Conservation (phyloP, 805 yeast species). For the Nakazawaea ishiwadae region DNA sequence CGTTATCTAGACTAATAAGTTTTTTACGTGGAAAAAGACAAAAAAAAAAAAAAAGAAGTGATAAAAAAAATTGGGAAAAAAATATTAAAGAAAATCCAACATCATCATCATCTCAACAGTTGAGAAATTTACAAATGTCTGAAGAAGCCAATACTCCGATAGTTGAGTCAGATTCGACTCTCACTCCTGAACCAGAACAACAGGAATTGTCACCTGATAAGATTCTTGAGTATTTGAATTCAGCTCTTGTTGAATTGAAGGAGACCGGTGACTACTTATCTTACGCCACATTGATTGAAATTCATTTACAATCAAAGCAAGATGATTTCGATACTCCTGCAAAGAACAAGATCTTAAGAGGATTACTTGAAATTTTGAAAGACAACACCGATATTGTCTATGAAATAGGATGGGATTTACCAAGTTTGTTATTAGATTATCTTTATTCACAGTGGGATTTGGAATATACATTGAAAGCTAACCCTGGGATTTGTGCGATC, state of each 20-base stretch:
- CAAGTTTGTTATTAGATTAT: conserved; percentile 56
- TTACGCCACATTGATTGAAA: conserved; percentile 68
- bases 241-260: conserved; percentile 12
- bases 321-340: conserved; percentile 42
- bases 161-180: conserved; percentile 9
- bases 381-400: conserved; percentile 45
- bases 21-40: background rate
- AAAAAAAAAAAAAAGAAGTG: conserved; percentile 1
- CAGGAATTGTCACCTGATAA: conserved; percentile 2
- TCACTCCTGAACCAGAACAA: conserved; percentile 4
- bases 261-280: conserved; percentile 60
- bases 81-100: background rate
- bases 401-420: conserved; percentile 92
- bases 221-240: conserved; percentile 6
- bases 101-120: background rate
- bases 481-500: conserved; percentile 30
- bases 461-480: conserved; percentile 27
- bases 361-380: conserved; percentile 38
- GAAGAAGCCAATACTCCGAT: background rate
- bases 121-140: background rate
- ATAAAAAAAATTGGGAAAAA: background rate
- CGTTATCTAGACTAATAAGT: background rate
- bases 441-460: conserved; percentile 35
- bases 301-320: conserved; percentile 46
- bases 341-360: conserved; percentile 40